Percentiles rank a stretch among this genome's conserved stretches.
Conservation (phyloP, 192 early-diverging fungal genomes). For the Coemansia sp. region DNA sequence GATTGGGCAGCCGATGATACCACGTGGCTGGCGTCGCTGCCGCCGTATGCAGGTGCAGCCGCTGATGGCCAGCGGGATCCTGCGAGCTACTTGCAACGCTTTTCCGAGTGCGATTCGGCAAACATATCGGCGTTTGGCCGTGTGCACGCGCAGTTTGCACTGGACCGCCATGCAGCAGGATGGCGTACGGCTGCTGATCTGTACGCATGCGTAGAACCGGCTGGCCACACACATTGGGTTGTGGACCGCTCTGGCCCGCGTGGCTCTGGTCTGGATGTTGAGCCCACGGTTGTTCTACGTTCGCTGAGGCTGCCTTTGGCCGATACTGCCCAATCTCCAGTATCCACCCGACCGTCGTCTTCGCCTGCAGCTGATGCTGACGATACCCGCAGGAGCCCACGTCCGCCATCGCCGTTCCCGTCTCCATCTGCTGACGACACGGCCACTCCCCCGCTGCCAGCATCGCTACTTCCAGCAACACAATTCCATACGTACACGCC, state of each 20-base stretch:
- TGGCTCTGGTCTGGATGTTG: slow-evolving; percentile 8
- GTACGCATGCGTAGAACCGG: slow-evolving; percentile 25
- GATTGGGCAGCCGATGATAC: not conserved
- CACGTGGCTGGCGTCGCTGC: slow-evolving; percentile 7
- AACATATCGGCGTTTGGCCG: slow-evolving; percentile 9
- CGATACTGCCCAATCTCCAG: not conserved
- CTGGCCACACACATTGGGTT: slow-evolving; percentile 22
- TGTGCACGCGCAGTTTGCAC: slow-evolving; percentile 33
- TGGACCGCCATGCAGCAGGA: slow-evolving; percentile 30
- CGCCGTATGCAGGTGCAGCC: slow-evolving; percentile 1
- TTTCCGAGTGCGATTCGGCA: slow-evolving; percentile 16
- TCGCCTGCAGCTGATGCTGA: not conserved
- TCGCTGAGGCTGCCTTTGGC: not conserved
- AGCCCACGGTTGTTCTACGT: slow-evolving; percentile 1
- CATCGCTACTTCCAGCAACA: not conserved
- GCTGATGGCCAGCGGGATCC: slow-evolving; percentile 5
- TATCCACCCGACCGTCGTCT: not conserved
- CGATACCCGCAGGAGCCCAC: not conserved
- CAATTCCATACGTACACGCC: slow-evolving; percentile 29
- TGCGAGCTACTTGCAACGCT: slow-evolving; percentile 11
- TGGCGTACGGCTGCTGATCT: slow-evolving; percentile 25
- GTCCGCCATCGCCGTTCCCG: slow-evolving; percentile 30
- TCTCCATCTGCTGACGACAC: slow-evolving; percentile 13
- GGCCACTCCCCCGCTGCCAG: slow-evolving; percentile 1
- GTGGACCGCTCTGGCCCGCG: slow-evolving; percentile 40